Evolutionary conservation across 108 stramenopile species (phyloP), one percentile per base, ranked within the genome.

Genomic region (Cylindrotheca closterium): DNA sequence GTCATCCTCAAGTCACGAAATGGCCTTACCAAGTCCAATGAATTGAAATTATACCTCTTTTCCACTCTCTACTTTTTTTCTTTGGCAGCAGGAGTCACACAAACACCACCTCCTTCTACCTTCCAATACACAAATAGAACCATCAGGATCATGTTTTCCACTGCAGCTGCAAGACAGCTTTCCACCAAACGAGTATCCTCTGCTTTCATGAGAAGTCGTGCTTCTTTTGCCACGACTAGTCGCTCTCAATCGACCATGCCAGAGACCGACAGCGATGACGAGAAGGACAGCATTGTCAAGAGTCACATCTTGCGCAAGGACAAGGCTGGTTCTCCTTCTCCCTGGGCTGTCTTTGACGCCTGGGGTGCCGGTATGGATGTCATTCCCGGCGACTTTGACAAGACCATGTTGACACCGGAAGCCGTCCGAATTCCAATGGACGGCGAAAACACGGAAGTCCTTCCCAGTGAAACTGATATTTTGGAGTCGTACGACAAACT

Each of bases 301-400:
- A 28, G 32, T 19, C 53, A 48, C 17, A 66, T 59, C 3, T 64
- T 70, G 32, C 12, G 74, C 67, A 42, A 50, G 3, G 46, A 57
- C 65, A 86, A 88, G 68, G 77, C 83, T 21, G 91, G 91, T 37
- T 87, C 91, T 3, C 88, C 91, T 54, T 88, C 86, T 58, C 91
- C 91, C 47, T 89, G 88, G 92, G 88, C 92, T n/a, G 83, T 90
- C 47, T 93, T 90, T 72, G 92, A 93, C 76, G 92, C 92, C 19
- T 93, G 92, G 92, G 92, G 92, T 22, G 92, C 88, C n/a, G 86
- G 84, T 51, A 54, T 42, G 21, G 74, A 75, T 24, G 29, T 51
- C 28, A 47, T 65, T 42, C 65, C 88, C 23, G 64, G 70, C 21
- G 19, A 63, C 28, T 58, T 54, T 2, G 61, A 65, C n/a, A 79